These are phyloP conservation scores for Alternaria arborescens DNA, from an alignment of 2,329 filamentous ascomycete genomes.

Conservation along the genomic window DNA sequence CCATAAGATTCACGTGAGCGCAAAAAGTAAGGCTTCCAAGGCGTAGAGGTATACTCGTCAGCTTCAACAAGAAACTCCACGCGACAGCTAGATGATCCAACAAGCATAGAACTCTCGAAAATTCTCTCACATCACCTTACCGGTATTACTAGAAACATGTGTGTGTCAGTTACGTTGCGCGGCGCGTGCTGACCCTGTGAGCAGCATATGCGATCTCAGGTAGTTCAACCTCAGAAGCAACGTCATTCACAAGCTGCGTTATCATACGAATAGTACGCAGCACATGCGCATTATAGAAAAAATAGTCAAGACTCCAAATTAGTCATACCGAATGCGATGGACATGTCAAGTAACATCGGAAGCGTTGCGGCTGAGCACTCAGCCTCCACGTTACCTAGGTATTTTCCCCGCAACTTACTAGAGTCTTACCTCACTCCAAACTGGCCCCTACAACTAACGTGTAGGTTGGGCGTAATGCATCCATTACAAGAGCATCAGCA, in stretches of 20 bases:
- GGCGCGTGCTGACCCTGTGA: not conserved
- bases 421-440: not conserved
- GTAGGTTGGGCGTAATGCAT: not conserved
- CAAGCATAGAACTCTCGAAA: not conserved
- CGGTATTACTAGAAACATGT: not conserved
- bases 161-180: not conserved
- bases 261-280: not conserved
- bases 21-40: not conserved
- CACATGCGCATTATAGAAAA: not conserved
- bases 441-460: not conserved
- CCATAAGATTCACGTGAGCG: not conserved
- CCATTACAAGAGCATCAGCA: not conserved
- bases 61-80: not conserved
- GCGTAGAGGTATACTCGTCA: not conserved
- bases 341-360: not conserved
- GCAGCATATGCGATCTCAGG: not conserved
- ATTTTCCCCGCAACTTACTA: slow-evolving; percentile 7
- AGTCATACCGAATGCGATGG: not conserved
- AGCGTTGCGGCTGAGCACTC: not conserved
- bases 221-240: not conserved
- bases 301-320: not conserved
- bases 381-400: not conserved
- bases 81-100: not conserved
- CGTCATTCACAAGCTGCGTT: not conserved
- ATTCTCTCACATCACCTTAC: not conserved